Base-by-base conservation (phyloP, 257 asterid species). In the Solanum paucissectum region DNA sequence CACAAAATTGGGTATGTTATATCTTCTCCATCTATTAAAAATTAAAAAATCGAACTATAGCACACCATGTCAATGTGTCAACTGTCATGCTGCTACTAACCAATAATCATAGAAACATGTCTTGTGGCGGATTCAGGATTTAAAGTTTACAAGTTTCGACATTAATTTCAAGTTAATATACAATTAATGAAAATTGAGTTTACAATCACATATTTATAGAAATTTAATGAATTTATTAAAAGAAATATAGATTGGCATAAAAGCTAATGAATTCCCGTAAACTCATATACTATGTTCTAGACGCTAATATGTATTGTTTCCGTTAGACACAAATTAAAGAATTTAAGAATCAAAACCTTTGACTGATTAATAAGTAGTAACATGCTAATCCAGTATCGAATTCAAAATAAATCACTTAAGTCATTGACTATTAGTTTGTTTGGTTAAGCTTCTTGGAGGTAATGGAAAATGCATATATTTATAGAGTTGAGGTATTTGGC, bases 91-190 rank as follows among this genome's bases (percentile, higher is more conserved):
- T 77, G 60, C 36, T 40, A 76, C 12, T 40, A 58, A 73, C 18
- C 8, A 36, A 37, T 40, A 58, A 36, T 33, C 7, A 74, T 38
- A 1, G 10, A 37, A n/a, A 21, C 20, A 11, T 9, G 18, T 25
- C 14, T 25, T 2, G 12, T n/a, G 14, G 3, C 3, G 3, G 14
- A 58, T 1, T 62, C 1, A 2, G 0, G 3, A 62, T 23, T n/a
- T 62, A 2, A 62, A 62, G 7, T 62, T 62, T 62, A 23, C 12
- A 2, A 11, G 7, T 0, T 62, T 21, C 1, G 5, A 23, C 0
- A 23, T 9, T 62, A 62, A 62, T 62, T 62, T 62, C 13, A 23
- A 62, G 6, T n/a, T 23, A 62, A 62, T 12, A 12, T 20, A 21
- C 0, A 58, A 46, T 46, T 4, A 58, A 20, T 58, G n/a, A 58